Evolutionary conservation across 2,329 filamentous ascomycete genomes (phyloP).

Genomic region (Ophiognomonia clavigignenti-juglandacearum): DNA sequence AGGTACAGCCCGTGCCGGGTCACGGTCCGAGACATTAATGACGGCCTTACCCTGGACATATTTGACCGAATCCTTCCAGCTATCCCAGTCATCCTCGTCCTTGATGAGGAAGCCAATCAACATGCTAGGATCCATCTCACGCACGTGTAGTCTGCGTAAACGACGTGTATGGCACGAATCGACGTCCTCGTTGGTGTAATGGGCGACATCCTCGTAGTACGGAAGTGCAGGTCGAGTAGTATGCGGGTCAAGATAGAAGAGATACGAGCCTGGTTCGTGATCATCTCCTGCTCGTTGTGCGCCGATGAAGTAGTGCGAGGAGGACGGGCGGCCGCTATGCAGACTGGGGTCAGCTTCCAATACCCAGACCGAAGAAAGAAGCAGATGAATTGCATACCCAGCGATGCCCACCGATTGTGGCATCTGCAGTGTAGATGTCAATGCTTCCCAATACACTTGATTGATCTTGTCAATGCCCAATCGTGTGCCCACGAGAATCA

Average conservation of each 20-base stretch:
- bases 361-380: neutral
- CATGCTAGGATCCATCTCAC: constrained; percentile 98
- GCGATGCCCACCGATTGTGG: constrained; percentile 94
- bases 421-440: constrained; percentile 79
- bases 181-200: constrained; percentile 68
- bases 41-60: constrained; percentile 78
- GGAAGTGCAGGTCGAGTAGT: constrained; percentile 73
- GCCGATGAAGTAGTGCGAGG: constrained; percentile 64
- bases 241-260: constrained; percentile 96
- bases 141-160: constrained; percentile 74
- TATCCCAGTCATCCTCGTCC: constrained; percentile 75
- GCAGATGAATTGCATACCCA: constrained; percentile 51
- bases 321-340: constrained; percentile 78
- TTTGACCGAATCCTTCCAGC: constrained; percentile 73
- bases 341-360: constrained; percentile 7
- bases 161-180: constrained; percentile 83
- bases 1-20: constrained; percentile 51
- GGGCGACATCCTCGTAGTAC: constrained; percentile 48
- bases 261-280: constrained; percentile 53
- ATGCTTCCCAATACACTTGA: constrained; percentile 90
- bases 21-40: constrained; percentile 73
- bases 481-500: constrained; percentile 84
- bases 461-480: constrained; percentile 93
- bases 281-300: constrained; percentile 31
- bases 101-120: constrained; percentile 86